Evolutionary conservation across 2,329 filamentous ascomycete species (phyloP).

Genomic region (Alternaria arbusti): DNA sequence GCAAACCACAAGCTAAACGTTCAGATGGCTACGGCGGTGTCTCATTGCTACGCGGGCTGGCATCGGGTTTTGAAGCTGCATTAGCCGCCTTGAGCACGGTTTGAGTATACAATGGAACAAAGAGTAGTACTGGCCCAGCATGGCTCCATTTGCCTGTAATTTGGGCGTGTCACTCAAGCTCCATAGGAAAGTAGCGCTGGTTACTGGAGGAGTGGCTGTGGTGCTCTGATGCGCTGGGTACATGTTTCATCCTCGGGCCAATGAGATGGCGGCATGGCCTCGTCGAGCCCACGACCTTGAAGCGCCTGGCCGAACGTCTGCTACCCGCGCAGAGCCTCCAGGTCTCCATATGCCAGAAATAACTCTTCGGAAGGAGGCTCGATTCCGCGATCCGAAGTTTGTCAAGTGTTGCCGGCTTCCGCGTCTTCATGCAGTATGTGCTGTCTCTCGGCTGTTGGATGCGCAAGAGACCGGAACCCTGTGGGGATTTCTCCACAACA

Average conservation of each 20-base stretch:
- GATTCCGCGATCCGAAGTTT: conserved; percentile 1
- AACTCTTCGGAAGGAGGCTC: not conserved
- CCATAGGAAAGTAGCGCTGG: conserved; percentile 16
- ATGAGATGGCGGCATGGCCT: conserved; percentile 24
- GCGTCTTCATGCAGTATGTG: not conserved
- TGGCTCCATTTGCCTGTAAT: conserved; percentile 29
- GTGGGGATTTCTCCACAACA: not conserved
- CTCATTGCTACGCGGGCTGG: conserved; percentile 33
- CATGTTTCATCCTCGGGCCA: conserved; percentile 38
- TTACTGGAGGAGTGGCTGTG: conserved; percentile 40
- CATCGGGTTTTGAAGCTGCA: conserved; percentile 46
- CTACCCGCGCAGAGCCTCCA: conserved; percentile 10
- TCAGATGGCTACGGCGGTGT: conserved; percentile 28
- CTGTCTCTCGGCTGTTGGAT: not conserved
- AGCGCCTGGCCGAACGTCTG: conserved; percentile 31
- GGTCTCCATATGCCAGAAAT: conserved; percentile 13
- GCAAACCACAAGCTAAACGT: conserved; percentile 34
- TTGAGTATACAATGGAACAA: conserved; percentile 41
- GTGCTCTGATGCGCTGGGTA: conserved; percentile 21
- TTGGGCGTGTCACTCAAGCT: conserved; percentile 30
- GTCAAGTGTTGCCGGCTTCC: not conserved
- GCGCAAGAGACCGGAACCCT: not conserved
- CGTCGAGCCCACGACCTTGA: conserved; percentile 6
- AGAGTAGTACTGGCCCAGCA: conserved; percentile 42
- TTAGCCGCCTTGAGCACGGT: conserved; percentile 48